Conservation (phyloP, 805 yeast genomes). For the Sugiyamaella smithiae region DNA sequence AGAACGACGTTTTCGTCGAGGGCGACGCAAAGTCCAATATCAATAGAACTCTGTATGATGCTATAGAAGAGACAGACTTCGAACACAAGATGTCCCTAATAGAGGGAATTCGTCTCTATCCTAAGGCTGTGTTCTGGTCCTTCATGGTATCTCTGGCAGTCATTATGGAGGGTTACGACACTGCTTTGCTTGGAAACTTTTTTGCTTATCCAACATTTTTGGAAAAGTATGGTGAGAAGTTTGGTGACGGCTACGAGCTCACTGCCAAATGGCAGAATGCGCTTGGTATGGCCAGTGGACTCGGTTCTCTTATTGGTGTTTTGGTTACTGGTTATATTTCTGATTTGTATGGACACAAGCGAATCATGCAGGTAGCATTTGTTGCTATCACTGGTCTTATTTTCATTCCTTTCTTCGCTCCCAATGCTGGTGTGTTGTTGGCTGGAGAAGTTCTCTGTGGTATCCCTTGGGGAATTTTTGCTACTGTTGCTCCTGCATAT, state of each 20-base stretch:
- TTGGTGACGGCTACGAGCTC: constrained; percentile 31
- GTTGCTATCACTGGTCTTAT: constrained; percentile 34
- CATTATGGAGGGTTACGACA: constrained; percentile 50
- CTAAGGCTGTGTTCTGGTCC: constrained; percentile 43
- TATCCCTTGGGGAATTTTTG: constrained; percentile 52
- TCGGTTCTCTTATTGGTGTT: constrained; percentile 41
- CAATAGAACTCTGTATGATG: constrained; percentile 14
- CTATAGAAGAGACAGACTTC: constrained; percentile 16
- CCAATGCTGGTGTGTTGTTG: constrained; percentile 35
- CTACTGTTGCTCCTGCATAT: constrained; percentile 47
- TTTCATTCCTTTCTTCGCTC: constrained; percentile 45
- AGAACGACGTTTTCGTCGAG: constrained; percentile 11
- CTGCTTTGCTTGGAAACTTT: constrained; percentile 38
- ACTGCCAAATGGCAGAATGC: constrained; percentile 45
- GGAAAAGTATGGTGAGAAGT: constrained; percentile 39
- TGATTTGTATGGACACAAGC: constrained; percentile 44
- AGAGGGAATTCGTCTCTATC: constrained; percentile 16
- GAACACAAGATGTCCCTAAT: constrained; percentile 20
- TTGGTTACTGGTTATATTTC: constrained; percentile 40
- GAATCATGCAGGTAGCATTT: constrained; percentile 37
- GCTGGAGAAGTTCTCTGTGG: constrained; percentile 38
- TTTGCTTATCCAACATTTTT: constrained; percentile 45
- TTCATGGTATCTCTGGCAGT: constrained; percentile 42
- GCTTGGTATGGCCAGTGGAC: constrained; percentile 24
- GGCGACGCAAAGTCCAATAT: constrained; percentile 9